Conservation (phyloP, 257 asterid species). For the Ballota nigra region DNA sequence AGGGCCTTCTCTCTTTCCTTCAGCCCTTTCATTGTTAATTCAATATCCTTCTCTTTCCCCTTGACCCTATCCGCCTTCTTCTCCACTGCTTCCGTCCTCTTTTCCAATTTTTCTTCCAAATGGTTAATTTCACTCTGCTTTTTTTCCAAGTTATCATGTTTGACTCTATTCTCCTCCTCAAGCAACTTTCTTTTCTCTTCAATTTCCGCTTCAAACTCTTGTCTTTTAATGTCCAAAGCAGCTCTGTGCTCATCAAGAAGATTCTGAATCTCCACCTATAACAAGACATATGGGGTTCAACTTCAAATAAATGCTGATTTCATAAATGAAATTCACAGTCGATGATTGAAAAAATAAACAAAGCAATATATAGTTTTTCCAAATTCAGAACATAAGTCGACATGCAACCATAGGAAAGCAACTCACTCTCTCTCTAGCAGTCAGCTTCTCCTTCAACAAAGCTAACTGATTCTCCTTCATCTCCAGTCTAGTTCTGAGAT, state of each 20-base stretch:
- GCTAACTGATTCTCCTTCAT: slow-evolving; percentile 56
- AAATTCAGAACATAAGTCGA: neutral
- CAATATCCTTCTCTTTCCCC: slow-evolving; percentile 70
- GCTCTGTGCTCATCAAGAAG: slow-evolving; percentile 59
- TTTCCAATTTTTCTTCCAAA: slow-evolving; percentile 62
- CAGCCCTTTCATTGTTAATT: slow-evolving; percentile 48
- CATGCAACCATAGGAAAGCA: slow-evolving; percentile 24
- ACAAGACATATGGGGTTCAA: slow-evolving; percentile 16
- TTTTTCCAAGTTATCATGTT: slow-evolving; percentile 43
- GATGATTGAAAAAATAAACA: neutral
- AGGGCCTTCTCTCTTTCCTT: slow-evolving; percentile 68
- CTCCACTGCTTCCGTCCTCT: slow-evolving; percentile 56
- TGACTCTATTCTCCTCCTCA: slow-evolving; percentile 55
- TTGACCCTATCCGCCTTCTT: slow-evolving; percentile 62
- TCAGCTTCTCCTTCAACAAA: slow-evolving; percentile 60
- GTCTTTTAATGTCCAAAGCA: slow-evolving; percentile 44
- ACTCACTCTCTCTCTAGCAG: slow-evolving; percentile 71
- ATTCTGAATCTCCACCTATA: slow-evolving; percentile 76
- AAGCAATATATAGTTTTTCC: neutral
- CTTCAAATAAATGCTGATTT: neutral
- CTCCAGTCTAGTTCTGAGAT: slow-evolving; percentile 46
- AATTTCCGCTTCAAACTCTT: slow-evolving; percentile 58
- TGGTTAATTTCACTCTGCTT: slow-evolving; percentile 59
- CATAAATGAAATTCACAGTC: neutral
- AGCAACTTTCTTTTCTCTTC: slow-evolving; percentile 47